phyloP scores from a whole-genome alignment of 495 filamentous ascomycete genomes.

The Pseudomonodictys pantanalensis region DNA sequence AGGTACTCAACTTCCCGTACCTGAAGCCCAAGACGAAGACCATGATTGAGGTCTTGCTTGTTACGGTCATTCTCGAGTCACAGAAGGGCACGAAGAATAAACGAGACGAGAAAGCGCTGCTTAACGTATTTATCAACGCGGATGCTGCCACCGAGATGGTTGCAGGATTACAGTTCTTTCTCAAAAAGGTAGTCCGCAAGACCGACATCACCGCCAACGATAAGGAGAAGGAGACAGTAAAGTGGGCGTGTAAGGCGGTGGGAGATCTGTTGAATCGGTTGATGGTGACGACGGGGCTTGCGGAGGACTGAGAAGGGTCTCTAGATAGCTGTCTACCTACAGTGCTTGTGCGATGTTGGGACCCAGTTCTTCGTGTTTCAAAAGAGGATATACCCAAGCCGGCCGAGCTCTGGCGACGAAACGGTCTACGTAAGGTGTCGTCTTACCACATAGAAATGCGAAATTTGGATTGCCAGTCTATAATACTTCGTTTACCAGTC shows the following conservation, averaged over 20 bases:
- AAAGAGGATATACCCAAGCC: no score
- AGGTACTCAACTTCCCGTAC: conserved; percentile 73
- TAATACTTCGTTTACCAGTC: no score
- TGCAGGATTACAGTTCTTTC: conserved; percentile 71
- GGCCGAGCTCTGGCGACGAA: no score
- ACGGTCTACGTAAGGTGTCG: no score
- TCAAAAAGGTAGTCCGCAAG: conserved; percentile 69
- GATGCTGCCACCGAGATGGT: conserved; percentile 61
- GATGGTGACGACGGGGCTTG: conserved; percentile 9
- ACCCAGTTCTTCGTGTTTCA: no score
- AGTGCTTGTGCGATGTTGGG: background rate
- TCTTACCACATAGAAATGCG: no score
- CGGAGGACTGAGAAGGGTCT: conserved; percentile 6
- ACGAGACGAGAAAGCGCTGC: conserved; percentile 54
- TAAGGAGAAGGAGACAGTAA: conserved; percentile 59
- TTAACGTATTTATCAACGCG: conserved; percentile 62
- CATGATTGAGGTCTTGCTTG: conserved; percentile 76
- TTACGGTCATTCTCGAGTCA: conserved; percentile 66
- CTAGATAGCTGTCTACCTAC: background rate
- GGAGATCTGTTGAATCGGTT: conserved; percentile 43
- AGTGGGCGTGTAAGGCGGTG: conserved; percentile 68
- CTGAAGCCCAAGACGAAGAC: conserved; percentile 71
- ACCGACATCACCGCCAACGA: conserved; percentile 65
- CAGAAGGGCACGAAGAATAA: conserved; percentile 42
- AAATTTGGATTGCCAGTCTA: no score